Percentiles rank a stretch among this genome's conserved stretches.
phyloP scores from a whole-genome alignment of 2,329 filamentous ascomycete genomes.

The Fusarium guadeloupense region DNA sequence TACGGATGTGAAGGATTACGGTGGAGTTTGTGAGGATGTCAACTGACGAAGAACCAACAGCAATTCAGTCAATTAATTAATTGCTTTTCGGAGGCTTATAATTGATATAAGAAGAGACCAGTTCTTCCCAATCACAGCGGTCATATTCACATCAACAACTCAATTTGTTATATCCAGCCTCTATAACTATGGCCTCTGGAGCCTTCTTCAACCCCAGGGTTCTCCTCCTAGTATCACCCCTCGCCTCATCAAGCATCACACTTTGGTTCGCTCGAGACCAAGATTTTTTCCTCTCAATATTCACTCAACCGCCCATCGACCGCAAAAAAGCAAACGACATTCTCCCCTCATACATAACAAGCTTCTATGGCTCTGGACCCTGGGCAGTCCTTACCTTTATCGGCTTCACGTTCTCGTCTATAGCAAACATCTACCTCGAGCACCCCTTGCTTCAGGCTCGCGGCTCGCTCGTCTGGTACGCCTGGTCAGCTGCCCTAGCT shows the following conservation, averaged over 20 bases:
- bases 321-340: constrained; percentile 47
- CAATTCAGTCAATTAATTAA: neutral
- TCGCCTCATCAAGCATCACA: constrained; percentile 58
- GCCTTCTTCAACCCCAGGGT: constrained; percentile 51
- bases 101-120: constrained; percentile 8
- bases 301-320: constrained; percentile 45
- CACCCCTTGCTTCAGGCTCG: constrained; percentile 35
- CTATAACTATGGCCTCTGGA: constrained; percentile 49
- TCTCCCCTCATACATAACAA: constrained; percentile 55
- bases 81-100: constrained; percentile 25
- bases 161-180: neutral
- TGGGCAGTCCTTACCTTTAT: constrained; percentile 48
- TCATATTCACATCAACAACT: neutral
- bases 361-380: constrained; percentile 52
- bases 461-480: constrained; percentile 47
- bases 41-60: constrained; percentile 1
- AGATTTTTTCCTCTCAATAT: constrained; percentile 52
- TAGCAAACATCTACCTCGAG: constrained; percentile 41
- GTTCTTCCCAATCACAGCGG: too few relatives aligned
- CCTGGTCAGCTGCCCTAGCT: constrained; percentile 44
- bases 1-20: constrained; percentile 5
- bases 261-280: constrained; percentile 58
- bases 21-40: constrained; percentile 4
- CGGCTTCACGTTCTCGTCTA: constrained; percentile 47
- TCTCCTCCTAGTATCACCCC: constrained; percentile 54